Percentiles rank a stretch among this genome's conserved stretches.
These are phyloP conservation scores for Carallia pectinifolia DNA, from an alignment of 345 rosid species.

Conservation along the genomic window DNA sequence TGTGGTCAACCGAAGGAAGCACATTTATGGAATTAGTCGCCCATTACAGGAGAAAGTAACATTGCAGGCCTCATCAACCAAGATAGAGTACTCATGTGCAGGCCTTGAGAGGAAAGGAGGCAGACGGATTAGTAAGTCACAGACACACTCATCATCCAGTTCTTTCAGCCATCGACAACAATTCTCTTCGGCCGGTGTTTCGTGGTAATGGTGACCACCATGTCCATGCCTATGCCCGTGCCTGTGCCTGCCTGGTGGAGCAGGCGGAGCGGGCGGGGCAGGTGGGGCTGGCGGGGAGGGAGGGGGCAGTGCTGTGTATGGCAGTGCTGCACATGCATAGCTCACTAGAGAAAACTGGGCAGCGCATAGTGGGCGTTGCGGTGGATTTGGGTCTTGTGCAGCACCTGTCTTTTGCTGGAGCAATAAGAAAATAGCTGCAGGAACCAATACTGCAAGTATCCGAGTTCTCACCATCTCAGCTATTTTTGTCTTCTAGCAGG, in stretches of 20 bases:
- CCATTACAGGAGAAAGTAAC: constrained; percentile 27
- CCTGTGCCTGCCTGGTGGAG: neutral
- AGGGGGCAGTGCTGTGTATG: constrained; percentile 28
- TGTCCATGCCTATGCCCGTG: constrained; percentile 16
- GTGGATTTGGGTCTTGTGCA: neutral
- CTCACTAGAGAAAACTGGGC: constrained; percentile 65
- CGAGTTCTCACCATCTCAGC: constrained; percentile 24
- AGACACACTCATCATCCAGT: constrained; percentile 31
- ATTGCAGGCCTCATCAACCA: constrained; percentile 21
- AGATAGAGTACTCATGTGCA: constrained; percentile 17
- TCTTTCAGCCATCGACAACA: constrained; percentile 34
- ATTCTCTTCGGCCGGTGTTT: constrained; percentile 7
- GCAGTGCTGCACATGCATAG: constrained; percentile 58
- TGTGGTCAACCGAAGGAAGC: neutral
- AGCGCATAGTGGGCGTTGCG: constrained; percentile 57
- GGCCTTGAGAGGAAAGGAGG: constrained; percentile 32
- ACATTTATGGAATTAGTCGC: neutral
- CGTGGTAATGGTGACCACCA: neutral
- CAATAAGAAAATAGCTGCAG: neutral
- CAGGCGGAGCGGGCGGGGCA: constrained; percentile 5
- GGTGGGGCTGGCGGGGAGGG: constrained; percentile 7
- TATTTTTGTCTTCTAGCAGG: neutral
- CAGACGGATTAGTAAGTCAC: constrained; percentile 23
- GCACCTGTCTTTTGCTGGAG: constrained; percentile 12
- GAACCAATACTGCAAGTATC: constrained; percentile 7